phyloP scores from a whole-genome alignment of 2,329 filamentous ascomycete species.

The Colletotrichum abscissum region DNA sequence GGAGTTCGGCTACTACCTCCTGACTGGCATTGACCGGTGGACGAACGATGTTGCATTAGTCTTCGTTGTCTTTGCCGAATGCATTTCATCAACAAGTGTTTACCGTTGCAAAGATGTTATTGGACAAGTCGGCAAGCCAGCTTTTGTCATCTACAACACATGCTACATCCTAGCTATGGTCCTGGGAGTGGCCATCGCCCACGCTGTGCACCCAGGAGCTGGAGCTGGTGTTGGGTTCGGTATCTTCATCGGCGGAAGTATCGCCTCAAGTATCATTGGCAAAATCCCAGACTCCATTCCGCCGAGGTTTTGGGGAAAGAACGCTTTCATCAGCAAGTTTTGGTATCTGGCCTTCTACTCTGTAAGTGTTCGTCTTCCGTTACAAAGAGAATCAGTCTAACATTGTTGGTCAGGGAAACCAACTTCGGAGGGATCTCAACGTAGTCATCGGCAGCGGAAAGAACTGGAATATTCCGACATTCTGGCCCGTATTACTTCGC shows the following conservation, averaged over 20 bases:
- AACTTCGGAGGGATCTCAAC: constrained; percentile 66
- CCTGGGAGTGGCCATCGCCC: constrained; percentile 61
- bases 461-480: constrained; percentile 66
- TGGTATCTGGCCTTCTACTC: constrained; percentile 69
- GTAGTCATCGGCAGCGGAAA: constrained; percentile 62
- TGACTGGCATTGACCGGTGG: constrained; percentile 66
- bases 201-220: constrained; percentile 54
- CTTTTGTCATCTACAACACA: constrained; percentile 58
- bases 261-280: constrained; percentile 52
- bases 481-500: constrained; percentile 62
- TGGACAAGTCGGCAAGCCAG: constrained; percentile 53
- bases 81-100: constrained; percentile 62
- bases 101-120: constrained; percentile 63
- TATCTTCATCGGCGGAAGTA: constrained; percentile 56
- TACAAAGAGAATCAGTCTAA: not conserved
- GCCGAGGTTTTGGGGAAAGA: constrained; percentile 54
- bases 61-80: constrained; percentile 65
- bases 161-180: constrained; percentile 66
- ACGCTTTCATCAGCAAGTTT: constrained; percentile 50
- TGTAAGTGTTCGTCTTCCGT: constrained; percentile 49
- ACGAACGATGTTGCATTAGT: constrained; percentile 65
- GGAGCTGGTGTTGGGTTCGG: constrained; percentile 65
- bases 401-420: constrained; percentile 57
- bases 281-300: constrained; percentile 54
- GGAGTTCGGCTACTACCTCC: constrained; percentile 66